Evolutionary conservation across 805 yeast genomes (phyloP), one percentile per base, ranked within the genome.

Genomic region (Ogataea philodendri): DNA sequence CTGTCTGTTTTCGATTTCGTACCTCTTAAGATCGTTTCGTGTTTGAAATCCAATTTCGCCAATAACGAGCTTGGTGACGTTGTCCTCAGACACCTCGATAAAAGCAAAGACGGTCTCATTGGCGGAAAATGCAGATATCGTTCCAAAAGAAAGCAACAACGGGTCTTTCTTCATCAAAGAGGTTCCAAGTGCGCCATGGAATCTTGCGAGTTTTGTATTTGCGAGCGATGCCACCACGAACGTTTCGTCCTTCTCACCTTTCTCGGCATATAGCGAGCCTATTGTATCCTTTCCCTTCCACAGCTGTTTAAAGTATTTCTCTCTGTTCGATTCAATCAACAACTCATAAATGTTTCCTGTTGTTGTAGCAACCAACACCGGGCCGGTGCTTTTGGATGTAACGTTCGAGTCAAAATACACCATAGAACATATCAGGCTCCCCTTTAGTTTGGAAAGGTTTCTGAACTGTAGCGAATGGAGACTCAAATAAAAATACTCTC

Each of bases 261-360:
- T 13, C 17, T 25, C 28, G 8, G 49, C 49, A 31, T 30, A 29
- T 19, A 44, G 30, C 16, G 26, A n/a, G n/a, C 18, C 38, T 7
- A 51, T 42, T 8, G 50, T 37, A 9, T 48, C 48, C 15, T 37
- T 42, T 2, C 50, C 35, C 29, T 55, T 63, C 69, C 74, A 70
- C 1, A 72, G 56, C 26, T 57, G 65, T 33, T 69, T 62, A 4
- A 70, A 48, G 19, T 59, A 57, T 28, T 62, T 58, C 39, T 72
- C 75, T 32, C 65, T 69, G 3, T 67, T 54, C 3, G 67, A 57
- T 27, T 75, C 79, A 10, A 71, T 55, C 25, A 51, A 50, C 4
- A 67, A 57, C 46, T 78, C 84, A 33, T 67, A 66, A 5, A 80
- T 44, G 3, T 54, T 44, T 1, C 83, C 84, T 2, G 63, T 60